Percentiles rank a stretch among this genome's conserved stretches.
These are phyloP conservation scores for Epichloe aotearoae DNA, from an alignment of 2,329 filamentous ascomycete genomes.

Conservation along the genomic window DNA sequence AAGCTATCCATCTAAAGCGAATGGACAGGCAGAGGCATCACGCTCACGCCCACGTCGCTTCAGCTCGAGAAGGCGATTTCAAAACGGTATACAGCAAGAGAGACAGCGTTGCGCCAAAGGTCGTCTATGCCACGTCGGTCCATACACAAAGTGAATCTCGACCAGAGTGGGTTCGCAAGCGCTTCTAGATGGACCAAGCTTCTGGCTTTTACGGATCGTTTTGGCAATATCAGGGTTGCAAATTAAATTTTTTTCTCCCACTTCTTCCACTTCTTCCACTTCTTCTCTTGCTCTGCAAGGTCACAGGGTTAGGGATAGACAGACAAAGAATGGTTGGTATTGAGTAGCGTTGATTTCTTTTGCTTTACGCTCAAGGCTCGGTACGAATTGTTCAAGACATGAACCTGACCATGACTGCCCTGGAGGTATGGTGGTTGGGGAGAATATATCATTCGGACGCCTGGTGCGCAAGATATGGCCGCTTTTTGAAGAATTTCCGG, in stretches of 20 bases:
- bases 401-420: neutral
- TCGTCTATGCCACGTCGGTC: neutral
- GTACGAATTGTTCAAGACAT: too few species aligned
- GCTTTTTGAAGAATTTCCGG: neutral
- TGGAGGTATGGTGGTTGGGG: neutral
- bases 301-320: neutral
- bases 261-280: neutral
- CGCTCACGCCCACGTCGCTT: neutral
- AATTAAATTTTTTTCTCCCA: too few species aligned
- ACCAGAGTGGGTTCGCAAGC: constrained; percentile 5
- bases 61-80: neutral
- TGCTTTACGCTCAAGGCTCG: neutral
- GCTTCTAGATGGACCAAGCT: neutral
- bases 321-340: neutral
- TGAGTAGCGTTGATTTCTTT: neutral
- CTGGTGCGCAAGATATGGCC: neutral
- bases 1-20: constrained; percentile 2
- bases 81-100: neutral
- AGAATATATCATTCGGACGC: neutral
- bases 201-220: neutral
- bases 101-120: neutral
- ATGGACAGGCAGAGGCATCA: neutral
- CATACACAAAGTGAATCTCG: constrained; percentile 2
- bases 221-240: neutral
- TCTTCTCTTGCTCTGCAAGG: neutral